Base-by-base conservation (phyloP, 306 rosid species). In the Sophora flavescens region DNA sequence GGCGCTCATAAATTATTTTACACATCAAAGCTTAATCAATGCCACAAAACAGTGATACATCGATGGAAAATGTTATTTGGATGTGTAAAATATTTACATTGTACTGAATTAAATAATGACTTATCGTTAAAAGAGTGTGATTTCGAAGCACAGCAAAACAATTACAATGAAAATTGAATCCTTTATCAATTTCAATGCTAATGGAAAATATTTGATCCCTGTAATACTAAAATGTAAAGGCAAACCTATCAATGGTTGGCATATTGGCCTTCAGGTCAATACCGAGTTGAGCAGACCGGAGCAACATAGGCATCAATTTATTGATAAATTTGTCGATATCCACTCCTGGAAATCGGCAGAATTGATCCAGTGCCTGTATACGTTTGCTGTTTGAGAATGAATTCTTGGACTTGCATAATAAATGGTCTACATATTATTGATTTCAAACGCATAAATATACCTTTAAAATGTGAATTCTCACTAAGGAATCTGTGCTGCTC, bases 361-460 rank as follows among this genome's bases (percentile, higher is more conserved):
- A n/a, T 69, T 51, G 68, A 53, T 22, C 57, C 47, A 76, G 39
- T 76, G 81, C 81, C 85, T 81, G 69, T 78, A 81, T 17, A 56
- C 2, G 1, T 22, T 22, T 22, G 22, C 22, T 22, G 22, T 22
- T 22, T 22, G 22, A 22, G 22, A 22, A 22, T 22, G 22, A 0
- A 22, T 22, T 22, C 22, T 22, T 22, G 22, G 22, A 22, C 22
- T 22, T 22, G 48, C 14, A 26, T 17, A 10, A 16, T 65, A 47
- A 60, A 32, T 61, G 58, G 70, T 14, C 70, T 61, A 30, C 3
- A 30, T 30, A 47, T 42, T 13, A 42, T 9, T 33, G 47, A 26
- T 28, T 39, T 28, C 60, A 17, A 33, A 10, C 13, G 18, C 13
- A 51, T 7, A 63, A 41, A 50, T 33, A 42, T 69, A 81, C 85